Conservation (phyloP, 192 early-diverging fungal genomes). For the Phycomyces blakesleeanus region DNA sequence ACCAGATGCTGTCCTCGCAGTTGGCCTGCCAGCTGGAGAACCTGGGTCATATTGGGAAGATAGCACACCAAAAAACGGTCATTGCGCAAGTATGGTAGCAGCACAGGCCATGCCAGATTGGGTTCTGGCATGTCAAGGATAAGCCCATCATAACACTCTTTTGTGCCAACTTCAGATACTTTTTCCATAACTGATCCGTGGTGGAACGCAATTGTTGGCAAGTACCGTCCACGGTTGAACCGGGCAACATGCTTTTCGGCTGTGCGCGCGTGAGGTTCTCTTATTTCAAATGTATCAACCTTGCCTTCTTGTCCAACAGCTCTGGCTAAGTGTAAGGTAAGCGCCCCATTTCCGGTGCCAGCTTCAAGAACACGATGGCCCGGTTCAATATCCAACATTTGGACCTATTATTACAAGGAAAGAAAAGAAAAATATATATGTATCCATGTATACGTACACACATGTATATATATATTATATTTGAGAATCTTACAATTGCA, state of each 20-base stretch:
- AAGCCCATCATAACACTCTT: constrained; percentile 40
- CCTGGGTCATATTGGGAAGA: constrained; percentile 55
- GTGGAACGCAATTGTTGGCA: constrained; percentile 41
- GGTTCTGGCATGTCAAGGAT: constrained; percentile 49
- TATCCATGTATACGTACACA: neutral
- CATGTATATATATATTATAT: neutral
- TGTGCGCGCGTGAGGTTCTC: constrained; percentile 36
- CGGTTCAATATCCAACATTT: constrained; percentile 52
- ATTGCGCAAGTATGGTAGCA: constrained; percentile 41
- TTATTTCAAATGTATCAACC: constrained; percentile 56
- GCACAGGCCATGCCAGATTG: constrained; percentile 22
- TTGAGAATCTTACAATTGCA: constrained; percentile 29
- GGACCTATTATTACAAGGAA: constrained; percentile 24
- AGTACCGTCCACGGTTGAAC: constrained; percentile 50
- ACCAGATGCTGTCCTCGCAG: constrained; percentile 26
- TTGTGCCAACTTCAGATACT: neutral
- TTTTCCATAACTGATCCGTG: constrained; percentile 31
- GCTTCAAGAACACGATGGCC: constrained; percentile 61
- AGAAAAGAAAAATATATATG: neutral
- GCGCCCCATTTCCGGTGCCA: constrained; percentile 63
- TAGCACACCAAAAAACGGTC: constrained; percentile 53
- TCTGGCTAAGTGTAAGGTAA: constrained; percentile 58
- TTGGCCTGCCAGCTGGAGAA: constrained; percentile 41
- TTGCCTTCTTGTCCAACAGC: constrained; percentile 39
- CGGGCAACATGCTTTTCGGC: constrained; percentile 44